phyloP scores from a whole-genome alignment of 148 eudicot species.

The Rhododendron molle region DNA sequence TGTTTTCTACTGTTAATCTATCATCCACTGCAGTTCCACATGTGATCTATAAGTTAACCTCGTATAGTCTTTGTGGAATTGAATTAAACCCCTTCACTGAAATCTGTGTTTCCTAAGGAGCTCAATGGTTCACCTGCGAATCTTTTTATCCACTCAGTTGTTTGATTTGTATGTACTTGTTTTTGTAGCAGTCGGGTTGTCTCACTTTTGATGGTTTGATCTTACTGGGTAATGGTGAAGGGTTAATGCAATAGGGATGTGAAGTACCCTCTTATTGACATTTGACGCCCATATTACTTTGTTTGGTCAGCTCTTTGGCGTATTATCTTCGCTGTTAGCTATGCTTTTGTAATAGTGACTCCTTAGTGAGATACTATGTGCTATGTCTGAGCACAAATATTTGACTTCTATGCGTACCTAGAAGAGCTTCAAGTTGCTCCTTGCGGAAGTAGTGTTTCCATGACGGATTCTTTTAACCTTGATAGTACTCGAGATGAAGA shows the following conservation, averaged over 20 bases:
- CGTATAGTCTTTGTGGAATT: background rate
- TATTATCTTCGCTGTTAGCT: background rate
- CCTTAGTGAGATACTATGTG: background rate
- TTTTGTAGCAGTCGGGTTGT: background rate
- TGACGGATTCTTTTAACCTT: background rate
- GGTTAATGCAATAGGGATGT: background rate
- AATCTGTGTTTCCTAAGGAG: background rate
- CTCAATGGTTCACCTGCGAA: background rate
- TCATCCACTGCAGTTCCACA: background rate
- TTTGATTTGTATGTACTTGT: background rate
- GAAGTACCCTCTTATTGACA: background rate
- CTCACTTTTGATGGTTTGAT: background rate
- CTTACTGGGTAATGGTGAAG: background rate
- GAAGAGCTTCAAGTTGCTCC: background rate
- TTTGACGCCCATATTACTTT: background rate
- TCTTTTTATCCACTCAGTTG: background rate
- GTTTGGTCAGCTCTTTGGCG: background rate
- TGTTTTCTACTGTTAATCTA: background rate
- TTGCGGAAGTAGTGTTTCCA: background rate
- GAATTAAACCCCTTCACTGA: background rate
- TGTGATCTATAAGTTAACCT: background rate
- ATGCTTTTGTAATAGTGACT: background rate
- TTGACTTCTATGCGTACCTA: background rate
- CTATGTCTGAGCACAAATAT: background rate
- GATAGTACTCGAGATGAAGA: background rate